These are phyloP conservation scores for Xylariaceae sp. DNA, from an alignment of 2,329 filamentous ascomycete genomes.

Conservation along the genomic window DNA sequence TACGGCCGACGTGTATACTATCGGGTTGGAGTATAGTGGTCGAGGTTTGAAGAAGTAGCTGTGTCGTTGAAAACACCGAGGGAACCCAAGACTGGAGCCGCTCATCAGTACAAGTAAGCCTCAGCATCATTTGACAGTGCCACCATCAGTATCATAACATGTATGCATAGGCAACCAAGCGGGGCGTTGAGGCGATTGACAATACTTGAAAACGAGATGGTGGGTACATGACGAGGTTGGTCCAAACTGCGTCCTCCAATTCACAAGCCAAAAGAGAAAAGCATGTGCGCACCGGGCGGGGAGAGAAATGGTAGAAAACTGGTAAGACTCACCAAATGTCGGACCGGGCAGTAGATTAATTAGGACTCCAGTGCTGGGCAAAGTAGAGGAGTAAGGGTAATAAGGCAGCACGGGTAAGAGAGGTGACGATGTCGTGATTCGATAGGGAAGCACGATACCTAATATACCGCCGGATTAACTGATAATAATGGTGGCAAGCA, in stretches of 20 bases:
- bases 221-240: not conserved
- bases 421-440: not conserved
- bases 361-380: not conserved
- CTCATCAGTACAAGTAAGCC: conserved; percentile 6
- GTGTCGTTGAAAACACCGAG: not conserved
- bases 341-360: not conserved
- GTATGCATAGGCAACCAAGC: not conserved
- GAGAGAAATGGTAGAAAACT: not conserved
- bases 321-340: conserved; percentile 4
- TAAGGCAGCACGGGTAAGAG: not conserved
- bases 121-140: not conserved
- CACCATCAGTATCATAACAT: not conserved
- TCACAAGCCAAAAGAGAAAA: not conserved
- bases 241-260: not conserved
- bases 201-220: not conserved
- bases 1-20: not conserved
- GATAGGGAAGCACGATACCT: conserved; percentile 4
- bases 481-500: not conserved
- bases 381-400: not conserved
- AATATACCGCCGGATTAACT: not conserved
- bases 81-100: not conserved
- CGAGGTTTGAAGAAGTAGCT: not conserved
- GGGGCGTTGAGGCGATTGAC: not conserved
- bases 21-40: not conserved
- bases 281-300: not conserved